phyloP scores from a whole-genome alignment of 257 asterid species.

The Fraxinus americana region DNA sequence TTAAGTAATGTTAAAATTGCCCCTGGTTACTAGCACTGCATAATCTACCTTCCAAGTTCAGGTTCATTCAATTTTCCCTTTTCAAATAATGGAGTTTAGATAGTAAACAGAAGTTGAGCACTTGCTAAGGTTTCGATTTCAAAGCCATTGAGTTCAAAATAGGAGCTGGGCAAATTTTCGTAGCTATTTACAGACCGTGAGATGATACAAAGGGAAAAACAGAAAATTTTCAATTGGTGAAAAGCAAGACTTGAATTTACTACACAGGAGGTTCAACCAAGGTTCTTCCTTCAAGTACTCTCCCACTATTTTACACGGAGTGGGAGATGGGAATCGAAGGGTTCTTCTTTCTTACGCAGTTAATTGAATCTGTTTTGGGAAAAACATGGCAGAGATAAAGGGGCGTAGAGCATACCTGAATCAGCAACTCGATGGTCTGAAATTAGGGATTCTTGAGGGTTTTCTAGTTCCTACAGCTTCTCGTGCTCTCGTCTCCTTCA shows the following conservation, averaged over 20 bases:
- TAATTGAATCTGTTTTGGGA: too few species aligned
- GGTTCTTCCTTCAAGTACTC: slow-evolving; percentile 91
- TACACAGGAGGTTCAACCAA: slow-evolving; percentile 77
- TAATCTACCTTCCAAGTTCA: not conserved
- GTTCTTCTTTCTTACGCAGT: too few species aligned
- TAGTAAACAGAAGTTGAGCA: too few species aligned
- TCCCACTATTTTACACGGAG: slow-evolving; percentile 43
- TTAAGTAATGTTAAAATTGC: too few species aligned
- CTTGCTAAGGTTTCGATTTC: not conserved
- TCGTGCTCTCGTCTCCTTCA: too few species aligned
- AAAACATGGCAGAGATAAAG: too few species aligned
- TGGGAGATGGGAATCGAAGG: too few species aligned
- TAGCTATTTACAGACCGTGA: slow-evolving; percentile 1
- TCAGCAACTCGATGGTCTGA: too few species aligned
- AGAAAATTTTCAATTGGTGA: slow-evolving; percentile 2
- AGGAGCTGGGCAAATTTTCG: not conserved
- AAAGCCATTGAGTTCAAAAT: not conserved
- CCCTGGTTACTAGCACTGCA: not conserved
- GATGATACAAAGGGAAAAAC: slow-evolving; percentile 3
- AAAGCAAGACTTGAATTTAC: slow-evolving; percentile 61
- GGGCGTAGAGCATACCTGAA: too few species aligned
- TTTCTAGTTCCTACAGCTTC: too few species aligned
- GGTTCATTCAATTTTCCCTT: not conserved
- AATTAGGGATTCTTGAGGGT: too few species aligned
- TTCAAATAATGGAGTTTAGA: too few species aligned